A percentile compares a stretch with the other conserved stretches of the same genome.
Evolutionary conservation across 2,329 filamentous ascomycete species (phyloP).

Genomic region (Alternaria sp.): DNA sequence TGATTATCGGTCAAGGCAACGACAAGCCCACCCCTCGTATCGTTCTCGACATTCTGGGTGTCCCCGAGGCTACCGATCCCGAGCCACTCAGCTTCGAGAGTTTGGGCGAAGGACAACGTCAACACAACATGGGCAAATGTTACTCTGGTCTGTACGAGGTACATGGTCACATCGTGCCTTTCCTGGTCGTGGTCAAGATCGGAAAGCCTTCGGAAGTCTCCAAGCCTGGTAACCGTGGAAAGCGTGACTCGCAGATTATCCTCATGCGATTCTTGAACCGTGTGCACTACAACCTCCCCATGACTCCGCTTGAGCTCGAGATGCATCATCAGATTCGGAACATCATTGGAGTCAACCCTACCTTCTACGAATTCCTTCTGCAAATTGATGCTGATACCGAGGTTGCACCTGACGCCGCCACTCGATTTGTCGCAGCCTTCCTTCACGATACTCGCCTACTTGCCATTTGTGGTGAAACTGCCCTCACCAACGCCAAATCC

Average conservation of each 20-base stretch:
- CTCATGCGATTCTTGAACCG: conserved; percentile 99
- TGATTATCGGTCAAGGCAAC: conserved; percentile 99
- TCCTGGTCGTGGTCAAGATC: conserved; percentile 95
- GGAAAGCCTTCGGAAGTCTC: conserved; percentile 81
- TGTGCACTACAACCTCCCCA: conserved; percentile 94
- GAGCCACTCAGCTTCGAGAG: conserved; percentile 97
- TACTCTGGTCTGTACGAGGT: conserved; percentile 98
- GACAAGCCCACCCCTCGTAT: conserved; percentile 95
- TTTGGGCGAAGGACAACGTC: conserved; percentile 92
- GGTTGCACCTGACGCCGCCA: conserved; percentile 86
- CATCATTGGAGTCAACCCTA: conserved; percentile 97
- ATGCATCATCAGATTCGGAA: conserved; percentile 99
- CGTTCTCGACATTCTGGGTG: conserved; percentile 94
- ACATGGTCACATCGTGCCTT: conserved; percentile 96
- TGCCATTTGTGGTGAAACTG: conserved; percentile 93
- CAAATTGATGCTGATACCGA: conserved; percentile 98
- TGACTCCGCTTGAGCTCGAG: conserved; percentile 96
- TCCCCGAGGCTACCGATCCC: conserved; percentile 91
- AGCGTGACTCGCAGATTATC: conserved; percentile 98
- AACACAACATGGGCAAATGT: conserved; percentile 99
- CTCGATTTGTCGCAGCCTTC: conserved; percentile 91
- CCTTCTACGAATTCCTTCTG: conserved; percentile 95
- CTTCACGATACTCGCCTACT: conserved; percentile 92
- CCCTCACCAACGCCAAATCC: conserved; percentile 88
- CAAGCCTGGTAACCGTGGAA: conserved; percentile 90